phyloP scores from a whole-genome alignment of 768 basidiomycete genomes.

The Chiua virens region DNA sequence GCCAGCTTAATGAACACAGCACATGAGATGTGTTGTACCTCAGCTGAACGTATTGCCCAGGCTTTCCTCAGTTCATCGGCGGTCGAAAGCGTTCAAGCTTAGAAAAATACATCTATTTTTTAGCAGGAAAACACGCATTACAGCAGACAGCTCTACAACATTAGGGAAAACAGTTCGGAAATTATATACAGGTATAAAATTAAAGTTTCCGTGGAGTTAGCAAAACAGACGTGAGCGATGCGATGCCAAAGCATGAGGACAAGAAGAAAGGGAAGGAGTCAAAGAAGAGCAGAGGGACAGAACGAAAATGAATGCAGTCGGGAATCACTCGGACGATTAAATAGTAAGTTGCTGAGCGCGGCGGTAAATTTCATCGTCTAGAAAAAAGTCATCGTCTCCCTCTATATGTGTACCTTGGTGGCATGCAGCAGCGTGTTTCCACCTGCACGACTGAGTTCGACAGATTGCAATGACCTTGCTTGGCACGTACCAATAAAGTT shows the following conservation, averaged over 20 bases:
- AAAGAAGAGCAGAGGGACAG: not conserved
- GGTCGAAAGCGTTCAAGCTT: not conserved
- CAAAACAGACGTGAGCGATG: constrained; percentile 15
- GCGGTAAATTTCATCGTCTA: constrained; percentile 49
- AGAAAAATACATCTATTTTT: not conserved
- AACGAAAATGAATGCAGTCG: not conserved
- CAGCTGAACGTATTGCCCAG: no score
- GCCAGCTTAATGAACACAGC: no score
- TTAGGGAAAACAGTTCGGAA: not conserved
- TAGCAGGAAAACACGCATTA: constrained; percentile 1
- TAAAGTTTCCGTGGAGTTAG: no score
- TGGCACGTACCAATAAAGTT: constrained; percentile 70
- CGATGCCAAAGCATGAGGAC: not conserved
- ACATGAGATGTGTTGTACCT: no score
- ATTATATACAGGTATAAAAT: not conserved
- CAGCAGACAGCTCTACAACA: constrained; percentile 2
- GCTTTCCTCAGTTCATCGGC: not conserved
- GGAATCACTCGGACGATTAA: not conserved
- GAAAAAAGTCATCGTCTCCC: constrained; percentile 58
- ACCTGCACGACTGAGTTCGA: constrained; percentile 43
- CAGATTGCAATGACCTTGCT: not conserved
- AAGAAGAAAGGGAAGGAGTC: constrained; percentile 11
- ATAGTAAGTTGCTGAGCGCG: constrained; percentile 18
- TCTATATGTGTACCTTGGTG: constrained; percentile 57
- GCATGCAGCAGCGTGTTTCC: constrained; percentile 82